Conservation (phyloP, 257 asterid species). For the Misopates orontium region DNA sequence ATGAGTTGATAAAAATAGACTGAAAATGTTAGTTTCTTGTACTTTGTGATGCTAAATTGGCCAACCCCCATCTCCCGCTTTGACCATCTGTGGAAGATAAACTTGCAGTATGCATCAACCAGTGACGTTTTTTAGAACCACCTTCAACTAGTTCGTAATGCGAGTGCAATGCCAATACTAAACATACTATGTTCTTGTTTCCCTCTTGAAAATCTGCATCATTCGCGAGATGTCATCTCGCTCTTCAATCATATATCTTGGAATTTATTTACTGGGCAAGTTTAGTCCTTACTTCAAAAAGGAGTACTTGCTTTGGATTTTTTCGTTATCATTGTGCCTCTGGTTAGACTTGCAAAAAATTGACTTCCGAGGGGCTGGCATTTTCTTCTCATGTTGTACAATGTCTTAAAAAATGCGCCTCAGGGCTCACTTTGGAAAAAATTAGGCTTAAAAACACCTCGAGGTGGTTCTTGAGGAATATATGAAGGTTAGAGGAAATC, state of each 20-base stretch:
- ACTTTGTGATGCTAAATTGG: neutral
- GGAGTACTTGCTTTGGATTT: neutral
- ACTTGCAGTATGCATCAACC: no score
- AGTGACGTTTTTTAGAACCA: no score
- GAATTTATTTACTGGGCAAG: no score
- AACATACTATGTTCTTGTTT: no score
- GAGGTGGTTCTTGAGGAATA: no score
- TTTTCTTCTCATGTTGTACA: neutral
- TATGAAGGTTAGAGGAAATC: no score
- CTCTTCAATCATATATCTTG: no score
- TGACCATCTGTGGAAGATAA: no score
- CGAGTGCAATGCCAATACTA: neutral
- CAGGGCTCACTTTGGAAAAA: no score
- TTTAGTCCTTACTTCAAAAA: neutral
- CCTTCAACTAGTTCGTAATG: no score
- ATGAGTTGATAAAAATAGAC: neutral
- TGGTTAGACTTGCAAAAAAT: neutral
- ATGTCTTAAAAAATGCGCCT: no score
- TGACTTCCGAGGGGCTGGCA: neutral
- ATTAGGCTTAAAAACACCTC: no score
- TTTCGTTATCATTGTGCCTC: neutral
- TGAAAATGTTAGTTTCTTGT: neutral
- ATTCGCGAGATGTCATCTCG: neutral
- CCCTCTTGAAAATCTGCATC: neutral
- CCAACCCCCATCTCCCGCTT: neutral